phyloP scores from a whole-genome alignment of 345 rosid genomes.

The Cardamine chenopodiifolia region DNA sequence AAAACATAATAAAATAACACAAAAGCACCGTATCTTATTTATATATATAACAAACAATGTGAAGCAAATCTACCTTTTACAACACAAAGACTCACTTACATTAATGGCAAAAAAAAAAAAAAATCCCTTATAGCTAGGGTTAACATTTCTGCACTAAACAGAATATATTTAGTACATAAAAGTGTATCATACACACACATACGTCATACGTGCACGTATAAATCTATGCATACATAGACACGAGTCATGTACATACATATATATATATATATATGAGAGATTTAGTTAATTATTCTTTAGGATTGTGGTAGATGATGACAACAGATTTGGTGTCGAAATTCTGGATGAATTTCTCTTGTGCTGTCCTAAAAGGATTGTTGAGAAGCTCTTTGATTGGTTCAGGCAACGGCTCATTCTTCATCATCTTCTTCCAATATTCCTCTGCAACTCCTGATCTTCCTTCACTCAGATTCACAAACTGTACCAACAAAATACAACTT shows the following conservation, averaged over 20 bases:
- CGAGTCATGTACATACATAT: not conserved
- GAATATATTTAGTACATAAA: not conserved
- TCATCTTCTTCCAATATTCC: constrained; percentile 64
- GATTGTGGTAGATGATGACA: constrained; percentile 42
- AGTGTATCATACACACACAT: not conserved
- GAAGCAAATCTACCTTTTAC: not conserved
- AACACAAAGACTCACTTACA: constrained; percentile 14
- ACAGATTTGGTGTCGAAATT: constrained; percentile 38
- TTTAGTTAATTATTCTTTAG: constrained; percentile 19
- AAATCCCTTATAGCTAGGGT: constrained; percentile 20
- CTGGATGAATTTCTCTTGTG: constrained; percentile 25
- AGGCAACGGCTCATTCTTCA: constrained; percentile 67
- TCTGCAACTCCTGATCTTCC: constrained; percentile 51
- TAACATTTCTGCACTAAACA: constrained; percentile 20
- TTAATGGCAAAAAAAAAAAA: not conserved
- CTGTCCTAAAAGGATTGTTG: constrained; percentile 41
- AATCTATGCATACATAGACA: constrained; percentile 25
- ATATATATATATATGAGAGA: not conserved
- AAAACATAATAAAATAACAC: not conserved
- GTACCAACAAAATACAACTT: not conserved
- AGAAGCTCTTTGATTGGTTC: constrained; percentile 52
- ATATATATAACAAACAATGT: not conserved
- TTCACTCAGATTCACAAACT: constrained; percentile 48
- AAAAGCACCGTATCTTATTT: not conserved
- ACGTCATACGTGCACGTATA: constrained; percentile 19